phyloP scores from a whole-genome alignment of 768 basidiomycete genomes.

The Tylopilus sp. region DNA sequence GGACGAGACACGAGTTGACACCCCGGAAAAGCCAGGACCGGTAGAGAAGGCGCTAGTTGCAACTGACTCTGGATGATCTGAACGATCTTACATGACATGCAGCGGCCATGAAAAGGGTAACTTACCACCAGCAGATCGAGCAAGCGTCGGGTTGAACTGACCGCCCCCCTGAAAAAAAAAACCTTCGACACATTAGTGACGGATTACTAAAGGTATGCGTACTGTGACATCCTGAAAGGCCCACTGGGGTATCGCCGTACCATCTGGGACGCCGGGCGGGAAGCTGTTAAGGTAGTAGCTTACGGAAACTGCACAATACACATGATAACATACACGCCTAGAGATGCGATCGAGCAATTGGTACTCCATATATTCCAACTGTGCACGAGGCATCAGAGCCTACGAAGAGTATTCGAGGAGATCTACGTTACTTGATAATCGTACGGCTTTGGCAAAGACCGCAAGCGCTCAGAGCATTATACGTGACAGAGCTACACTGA shows the following conservation, averaged over 20 bases:
- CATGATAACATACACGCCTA: constrained; percentile 19
- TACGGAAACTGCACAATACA: background rate
- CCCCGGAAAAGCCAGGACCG: too few species aligned
- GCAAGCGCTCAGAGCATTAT: too few species aligned
- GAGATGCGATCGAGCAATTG: too few species aligned
- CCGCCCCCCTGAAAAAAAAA: constrained; percentile 28
- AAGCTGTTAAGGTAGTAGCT: constrained; percentile 34
- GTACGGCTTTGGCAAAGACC: too few species aligned
- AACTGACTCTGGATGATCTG: background rate
- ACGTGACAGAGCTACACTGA: too few species aligned
- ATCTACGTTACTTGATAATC: too few species aligned
- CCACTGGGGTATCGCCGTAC: constrained; percentile 56
- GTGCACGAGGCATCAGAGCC: too few species aligned
- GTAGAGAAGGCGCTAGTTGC: too few species aligned
- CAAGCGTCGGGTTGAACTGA: constrained; percentile 39
- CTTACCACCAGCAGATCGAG: constrained; percentile 31
- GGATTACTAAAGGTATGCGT: constrained; percentile 16
- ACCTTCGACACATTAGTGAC: constrained; percentile 1
- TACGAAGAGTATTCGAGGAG: too few species aligned
- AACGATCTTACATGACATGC: background rate
- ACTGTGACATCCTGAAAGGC: constrained; percentile 55
- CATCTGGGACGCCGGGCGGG: constrained; percentile 44
- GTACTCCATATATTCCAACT: too few species aligned
- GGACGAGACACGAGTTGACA: too few species aligned
- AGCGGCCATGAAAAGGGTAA: background rate